phyloP scores from a whole-genome alignment of 441 rosid species.

The Macaranga tanarius region DNA sequence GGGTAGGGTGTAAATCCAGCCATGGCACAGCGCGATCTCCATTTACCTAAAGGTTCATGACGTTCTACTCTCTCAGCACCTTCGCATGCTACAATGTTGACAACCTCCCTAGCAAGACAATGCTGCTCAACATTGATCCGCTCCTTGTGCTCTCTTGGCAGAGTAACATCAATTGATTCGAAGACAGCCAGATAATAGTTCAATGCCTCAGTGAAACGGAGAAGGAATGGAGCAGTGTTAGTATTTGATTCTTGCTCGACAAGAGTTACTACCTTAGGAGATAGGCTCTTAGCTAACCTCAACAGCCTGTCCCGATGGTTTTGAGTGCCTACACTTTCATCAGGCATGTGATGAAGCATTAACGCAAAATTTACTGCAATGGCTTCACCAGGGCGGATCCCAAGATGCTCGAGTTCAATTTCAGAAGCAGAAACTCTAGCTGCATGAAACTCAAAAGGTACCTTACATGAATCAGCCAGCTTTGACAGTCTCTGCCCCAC shows the following conservation, averaged over 20 bases:
- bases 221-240: slow-evolving; percentile 72
- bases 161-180: slow-evolving; percentile 69
- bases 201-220: slow-evolving; percentile 68
- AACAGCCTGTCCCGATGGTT: slow-evolving; percentile 84
- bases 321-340: slow-evolving; percentile 74
- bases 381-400: slow-evolving; percentile 64
- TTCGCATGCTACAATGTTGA: slow-evolving; percentile 88
- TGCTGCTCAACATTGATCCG: slow-evolving; percentile 90
- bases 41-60: slow-evolving; percentile 77
- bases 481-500: slow-evolving; percentile 65
- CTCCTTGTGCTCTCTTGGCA: slow-evolving; percentile 81
- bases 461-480: slow-evolving; percentile 64
- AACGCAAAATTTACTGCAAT: slow-evolving; percentile 78
- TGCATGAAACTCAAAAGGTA: slow-evolving; percentile 74
- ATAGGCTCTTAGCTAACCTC: slow-evolving; percentile 68
- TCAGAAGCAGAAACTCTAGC: slow-evolving; percentile 59
- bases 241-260: slow-evolving; percentile 92
- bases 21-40: slow-evolving; percentile 81
- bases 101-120: slow-evolving; percentile 90
- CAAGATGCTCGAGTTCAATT: slow-evolving; percentile 63
- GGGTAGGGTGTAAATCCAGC: slow-evolving; percentile 80
- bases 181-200: slow-evolving; percentile 69
- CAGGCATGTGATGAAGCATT: slow-evolving; percentile 87
- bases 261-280: slow-evolving; percentile 81
- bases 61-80: slow-evolving; percentile 92